Percentiles rank a stretch among this genome's conserved stretches.
These are phyloP conservation scores for Aspergillus bertholletiae DNA, from an alignment of 495 filamentous ascomycete species.

Conservation along the genomic window DNA sequence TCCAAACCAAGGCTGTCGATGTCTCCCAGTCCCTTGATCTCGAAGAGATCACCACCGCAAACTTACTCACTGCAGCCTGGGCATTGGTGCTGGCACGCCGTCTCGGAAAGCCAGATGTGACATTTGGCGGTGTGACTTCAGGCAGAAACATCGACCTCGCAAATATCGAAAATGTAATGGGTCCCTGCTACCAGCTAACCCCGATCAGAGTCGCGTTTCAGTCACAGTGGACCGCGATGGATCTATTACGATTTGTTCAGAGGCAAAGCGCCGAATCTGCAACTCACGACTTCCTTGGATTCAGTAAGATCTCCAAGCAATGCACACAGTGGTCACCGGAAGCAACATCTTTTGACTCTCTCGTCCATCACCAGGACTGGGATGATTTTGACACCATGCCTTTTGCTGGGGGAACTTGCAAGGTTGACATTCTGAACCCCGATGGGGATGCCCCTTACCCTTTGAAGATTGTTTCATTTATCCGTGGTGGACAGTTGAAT, in stretches of 20 bases:
- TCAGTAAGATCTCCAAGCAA: constrained; percentile 24
- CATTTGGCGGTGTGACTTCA: constrained; percentile 58
- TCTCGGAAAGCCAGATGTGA: constrained; percentile 45
- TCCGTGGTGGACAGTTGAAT: constrained; percentile 26
- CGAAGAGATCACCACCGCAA: constrained; percentile 53
- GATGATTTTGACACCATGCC: constrained; percentile 34
- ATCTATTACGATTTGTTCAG: constrained; percentile 33
- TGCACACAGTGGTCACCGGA: constrained; percentile 23
- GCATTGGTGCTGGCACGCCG: constrained; percentile 54
- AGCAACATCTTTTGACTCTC: constrained; percentile 21
- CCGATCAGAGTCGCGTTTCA: constrained; percentile 33
- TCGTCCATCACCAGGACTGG: constrained; percentile 36
- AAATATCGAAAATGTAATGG: constrained; percentile 42
- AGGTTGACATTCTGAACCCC: constrained; percentile 35
- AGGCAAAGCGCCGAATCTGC: constrained; percentile 28
- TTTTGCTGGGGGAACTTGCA: constrained; percentile 28
- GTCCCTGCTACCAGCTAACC: constrained; percentile 39
- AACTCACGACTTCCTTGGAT: constrained; percentile 28
- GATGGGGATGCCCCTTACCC: constrained; percentile 36
- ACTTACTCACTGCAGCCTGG: constrained; percentile 60
- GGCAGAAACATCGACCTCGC: constrained; percentile 45
- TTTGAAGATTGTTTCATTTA: constrained; percentile 38
- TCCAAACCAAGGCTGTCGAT: constrained; percentile 35
- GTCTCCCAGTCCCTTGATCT: constrained; percentile 38
- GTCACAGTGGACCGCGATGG: constrained; percentile 28